Conservation (phyloP, 164 flowering plant species). For the Magnolia officinalis region DNA sequence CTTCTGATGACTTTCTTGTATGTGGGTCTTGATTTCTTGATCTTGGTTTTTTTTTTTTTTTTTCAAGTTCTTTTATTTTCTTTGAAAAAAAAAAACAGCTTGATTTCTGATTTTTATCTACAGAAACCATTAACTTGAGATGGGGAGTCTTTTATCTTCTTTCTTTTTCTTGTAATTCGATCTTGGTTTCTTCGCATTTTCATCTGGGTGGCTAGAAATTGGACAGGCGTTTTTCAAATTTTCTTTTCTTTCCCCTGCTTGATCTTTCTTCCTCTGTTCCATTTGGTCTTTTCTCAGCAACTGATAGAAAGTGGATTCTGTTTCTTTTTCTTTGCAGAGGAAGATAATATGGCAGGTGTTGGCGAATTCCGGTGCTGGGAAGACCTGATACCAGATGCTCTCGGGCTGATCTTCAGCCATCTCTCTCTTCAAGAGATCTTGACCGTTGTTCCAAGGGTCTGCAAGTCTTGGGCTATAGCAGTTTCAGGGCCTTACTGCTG, state of each 20-base stretch:
- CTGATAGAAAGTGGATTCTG: background rate
- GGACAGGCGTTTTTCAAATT: background rate
- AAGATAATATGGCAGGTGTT: slow-evolving; percentile 42
- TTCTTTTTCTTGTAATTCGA: background rate
- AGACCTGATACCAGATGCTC: slow-evolving; percentile 72
- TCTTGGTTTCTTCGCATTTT: background rate
- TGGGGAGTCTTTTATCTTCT: too few species aligned
- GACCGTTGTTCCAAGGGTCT: slow-evolving; percentile 76
- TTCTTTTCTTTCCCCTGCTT: background rate
- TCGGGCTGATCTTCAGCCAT: slow-evolving; percentile 68
- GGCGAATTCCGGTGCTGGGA: slow-evolving; percentile 60
- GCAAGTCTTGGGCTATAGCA: slow-evolving; percentile 75
- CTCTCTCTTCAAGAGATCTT: slow-evolving; percentile 63
- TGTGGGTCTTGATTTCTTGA: background rate
- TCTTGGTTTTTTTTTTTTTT: background rate
- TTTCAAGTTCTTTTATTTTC: background rate
- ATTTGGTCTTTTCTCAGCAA: background rate
- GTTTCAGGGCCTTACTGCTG: slow-evolving; percentile 88
- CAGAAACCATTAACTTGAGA: too few species aligned
- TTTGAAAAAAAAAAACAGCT: background rate
- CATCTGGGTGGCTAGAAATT: slow-evolving; percentile 5
- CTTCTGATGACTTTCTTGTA: background rate
- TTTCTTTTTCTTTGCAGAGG: background rate
- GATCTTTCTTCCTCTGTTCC: background rate
- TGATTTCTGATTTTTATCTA: background rate